Evolutionary conservation across 495 filamentous ascomycete genomes (phyloP).

Genomic region (Xylaria longipes): DNA sequence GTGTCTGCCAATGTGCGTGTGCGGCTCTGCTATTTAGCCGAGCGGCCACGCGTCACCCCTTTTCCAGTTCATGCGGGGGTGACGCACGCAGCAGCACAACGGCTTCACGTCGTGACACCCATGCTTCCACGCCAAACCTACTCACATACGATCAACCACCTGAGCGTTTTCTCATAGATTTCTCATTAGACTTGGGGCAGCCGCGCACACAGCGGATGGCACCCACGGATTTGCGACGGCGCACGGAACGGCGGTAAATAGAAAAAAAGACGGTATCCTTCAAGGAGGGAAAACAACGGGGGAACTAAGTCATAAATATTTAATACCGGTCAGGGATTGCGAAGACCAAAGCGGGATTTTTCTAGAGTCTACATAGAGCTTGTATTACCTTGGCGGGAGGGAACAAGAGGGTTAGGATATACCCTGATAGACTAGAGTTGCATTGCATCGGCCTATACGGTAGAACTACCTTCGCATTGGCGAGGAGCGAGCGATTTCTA

Average conservation of each 20-base stretch:
- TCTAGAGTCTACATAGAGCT: neutral
- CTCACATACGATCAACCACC: neutral
- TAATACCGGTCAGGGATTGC: neutral
- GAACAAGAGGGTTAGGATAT: constrained; percentile 8
- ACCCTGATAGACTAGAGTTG: constrained; percentile 7
- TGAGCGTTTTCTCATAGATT: neutral
- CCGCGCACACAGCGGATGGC: neutral
- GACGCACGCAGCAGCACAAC: neutral
- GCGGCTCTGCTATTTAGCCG: constrained; percentile 18
- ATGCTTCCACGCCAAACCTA: neutral
- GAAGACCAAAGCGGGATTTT: neutral
- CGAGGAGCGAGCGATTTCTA: neutral
- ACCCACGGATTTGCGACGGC: constrained; percentile 12
- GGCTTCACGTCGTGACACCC: neutral
- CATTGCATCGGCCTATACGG: constrained; percentile 4
- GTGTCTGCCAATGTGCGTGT: neutral
- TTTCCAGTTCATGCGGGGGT: neutral
- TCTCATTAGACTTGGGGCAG: constrained; percentile 13
- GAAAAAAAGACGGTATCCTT: constrained; percentile 4
- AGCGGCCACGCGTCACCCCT: neutral
- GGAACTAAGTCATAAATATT: neutral
- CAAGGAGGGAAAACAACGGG: neutral
- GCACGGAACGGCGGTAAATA: constrained; percentile 13
- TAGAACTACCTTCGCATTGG: neutral
- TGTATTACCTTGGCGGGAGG: neutral